These are phyloP conservation scores for Ophioceras dolichostomum DNA, from an alignment of 2,329 filamentous ascomycete species.

Conservation along the genomic window DNA sequence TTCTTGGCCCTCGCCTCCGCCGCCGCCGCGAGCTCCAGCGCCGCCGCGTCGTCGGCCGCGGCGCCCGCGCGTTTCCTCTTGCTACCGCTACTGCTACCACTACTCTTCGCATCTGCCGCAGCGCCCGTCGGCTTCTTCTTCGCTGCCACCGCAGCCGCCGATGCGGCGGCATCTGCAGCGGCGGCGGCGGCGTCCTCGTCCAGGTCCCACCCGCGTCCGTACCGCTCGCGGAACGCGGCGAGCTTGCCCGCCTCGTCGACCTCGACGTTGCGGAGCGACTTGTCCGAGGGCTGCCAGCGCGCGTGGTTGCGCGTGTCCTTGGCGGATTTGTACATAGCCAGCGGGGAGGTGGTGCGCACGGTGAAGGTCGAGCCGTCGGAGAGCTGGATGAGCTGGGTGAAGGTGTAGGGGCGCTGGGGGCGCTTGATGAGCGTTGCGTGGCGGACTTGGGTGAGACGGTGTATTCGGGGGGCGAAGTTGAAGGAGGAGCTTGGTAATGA, in stretches of 20 bases:
- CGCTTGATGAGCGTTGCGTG: slow-evolving; percentile 77
- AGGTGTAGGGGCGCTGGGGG: slow-evolving; percentile 86
- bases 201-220: slow-evolving; percentile 74
- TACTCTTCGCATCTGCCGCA: slow-evolving; percentile 12
- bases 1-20: slow-evolving; percentile 14
- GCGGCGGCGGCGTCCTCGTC: slow-evolving; percentile 48
- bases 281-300: slow-evolving; percentile 80
- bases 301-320: slow-evolving; percentile 87
- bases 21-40: slow-evolving; percentile 7
- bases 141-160: slow-evolving; percentile 13
- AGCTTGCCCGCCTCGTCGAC: slow-evolving; percentile 88
- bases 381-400: slow-evolving; percentile 92
- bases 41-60: slow-evolving; percentile 6
- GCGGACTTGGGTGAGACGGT: slow-evolving; percentile 39
- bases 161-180: slow-evolving; percentile 16
- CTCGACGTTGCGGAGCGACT: slow-evolving; percentile 76
- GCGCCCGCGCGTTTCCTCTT: background rate
- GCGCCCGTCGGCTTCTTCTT: slow-evolving; percentile 13
- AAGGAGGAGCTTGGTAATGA: slow-evolving; percentile 8
- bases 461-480: slow-evolving; percentile 6
- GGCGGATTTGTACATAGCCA: slow-evolving; percentile 41
- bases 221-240: slow-evolving; percentile 73
- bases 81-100: slow-evolving; percentile 1
- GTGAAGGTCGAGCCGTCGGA: slow-evolving; percentile 82
- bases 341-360: slow-evolving; percentile 63